These are phyloP conservation scores for Salix dunnii DNA, from an alignment of 345 rosid genomes.

Conservation along the genomic window DNA sequence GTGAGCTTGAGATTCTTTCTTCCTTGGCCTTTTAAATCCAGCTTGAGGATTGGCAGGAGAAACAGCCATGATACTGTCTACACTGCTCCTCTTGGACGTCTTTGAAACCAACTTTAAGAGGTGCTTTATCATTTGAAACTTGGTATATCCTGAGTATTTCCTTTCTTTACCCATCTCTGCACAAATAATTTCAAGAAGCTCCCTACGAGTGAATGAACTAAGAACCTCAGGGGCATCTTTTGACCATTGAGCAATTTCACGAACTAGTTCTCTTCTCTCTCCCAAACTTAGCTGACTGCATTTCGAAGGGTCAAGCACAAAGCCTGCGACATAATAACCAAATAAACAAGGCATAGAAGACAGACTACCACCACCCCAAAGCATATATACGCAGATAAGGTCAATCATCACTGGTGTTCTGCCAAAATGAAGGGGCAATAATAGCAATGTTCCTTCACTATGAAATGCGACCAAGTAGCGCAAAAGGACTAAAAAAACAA, in stretches of 20 bases:
- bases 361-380: no score
- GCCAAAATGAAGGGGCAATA: background rate
- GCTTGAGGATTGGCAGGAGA: conserved; percentile 18
- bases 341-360: background rate
- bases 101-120: conserved; percentile 58
- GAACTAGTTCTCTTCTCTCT: conserved; percentile 66
- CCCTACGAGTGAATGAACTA: conserved; percentile 68
- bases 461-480: background rate
- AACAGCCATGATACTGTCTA: background rate
- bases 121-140: conserved; percentile 68
- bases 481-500: background rate
- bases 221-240: conserved; percentile 61
- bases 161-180: conserved; percentile 84
- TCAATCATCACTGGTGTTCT: background rate
- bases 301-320: conserved; percentile 47
- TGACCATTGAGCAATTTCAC: conserved; percentile 52
- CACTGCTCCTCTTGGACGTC: conserved; percentile 28
- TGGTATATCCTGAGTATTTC: conserved; percentile 67
- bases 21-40: conserved; percentile 44
- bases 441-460: background rate
- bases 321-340: conserved; percentile 28
- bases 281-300: conserved; percentile 54
- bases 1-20: conserved; percentile 30
- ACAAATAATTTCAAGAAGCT: conserved; percentile 74
- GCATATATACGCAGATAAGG: background rate